phyloP scores from a whole-genome alignment of 2,329 filamentous ascomycete genomes.

The Trichoderma hamatum region DNA sequence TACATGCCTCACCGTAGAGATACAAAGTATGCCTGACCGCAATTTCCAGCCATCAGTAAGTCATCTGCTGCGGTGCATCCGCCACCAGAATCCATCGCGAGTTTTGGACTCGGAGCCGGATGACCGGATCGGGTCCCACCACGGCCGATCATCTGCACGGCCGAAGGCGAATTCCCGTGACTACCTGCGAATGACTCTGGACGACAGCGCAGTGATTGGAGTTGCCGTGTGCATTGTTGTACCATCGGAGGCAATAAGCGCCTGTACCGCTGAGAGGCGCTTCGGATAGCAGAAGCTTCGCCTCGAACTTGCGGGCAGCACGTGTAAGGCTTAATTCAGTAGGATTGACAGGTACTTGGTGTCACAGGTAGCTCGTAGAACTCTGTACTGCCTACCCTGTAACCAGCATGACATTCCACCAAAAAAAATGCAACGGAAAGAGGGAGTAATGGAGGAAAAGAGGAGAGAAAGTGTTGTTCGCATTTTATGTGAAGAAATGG shows the following conservation, averaged over 20 bases:
- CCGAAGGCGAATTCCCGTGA: constrained; percentile 4
- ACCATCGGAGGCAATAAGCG: neutral
- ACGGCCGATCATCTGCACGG: constrained; percentile 10
- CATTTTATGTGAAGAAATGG: neutral
- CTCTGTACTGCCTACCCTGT: neutral
- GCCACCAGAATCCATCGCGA: constrained; percentile 16
- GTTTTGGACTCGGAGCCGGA: constrained; percentile 1
- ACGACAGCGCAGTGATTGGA: neutral
- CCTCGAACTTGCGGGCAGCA: neutral
- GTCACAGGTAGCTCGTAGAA: neutral
- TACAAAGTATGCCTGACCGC: neutral
- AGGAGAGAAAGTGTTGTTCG: neutral
- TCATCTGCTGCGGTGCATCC: constrained; percentile 14
- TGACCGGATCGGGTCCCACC: constrained; percentile 15
- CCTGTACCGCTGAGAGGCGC: neutral
- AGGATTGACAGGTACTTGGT: neutral
- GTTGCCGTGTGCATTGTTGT: neutral
- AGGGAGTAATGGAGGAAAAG: neutral
- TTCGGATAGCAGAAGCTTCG: neutral
- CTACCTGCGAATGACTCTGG: neutral
- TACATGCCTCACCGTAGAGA: neutral
- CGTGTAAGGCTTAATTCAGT: neutral
- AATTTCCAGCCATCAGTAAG: neutral
- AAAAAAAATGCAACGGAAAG: neutral
- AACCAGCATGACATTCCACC: neutral